Base-by-base conservation (phyloP, 352 stramenopile genomes). In the Phytophthora gonapodyides region DNA sequence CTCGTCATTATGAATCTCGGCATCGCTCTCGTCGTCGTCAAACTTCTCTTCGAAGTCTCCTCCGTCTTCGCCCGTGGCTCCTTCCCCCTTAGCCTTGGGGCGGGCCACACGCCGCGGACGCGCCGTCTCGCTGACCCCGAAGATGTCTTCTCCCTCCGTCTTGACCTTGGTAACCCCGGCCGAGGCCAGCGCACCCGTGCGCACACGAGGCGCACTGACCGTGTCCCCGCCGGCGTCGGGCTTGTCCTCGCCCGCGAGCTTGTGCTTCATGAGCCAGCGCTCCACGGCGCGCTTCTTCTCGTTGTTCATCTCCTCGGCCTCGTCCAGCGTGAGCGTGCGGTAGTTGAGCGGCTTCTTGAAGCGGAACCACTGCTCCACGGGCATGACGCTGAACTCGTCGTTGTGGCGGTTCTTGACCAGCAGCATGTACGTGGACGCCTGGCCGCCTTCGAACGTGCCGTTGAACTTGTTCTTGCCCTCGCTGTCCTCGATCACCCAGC, bases 341-440 rank as follows among this genome's bases (percentile, higher is more conserved):
- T 93, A 95, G 67, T 70, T 87, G 0, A 95, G 65, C 21, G 86
- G 86, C 69, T 95, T 95, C 73, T 95, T 95, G 69, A 95, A 95
- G 42, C 86, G 84, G 65, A 95, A 95, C 86, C 86, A 95, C 55
- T 95, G 84, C 67, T 95, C 86, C 50, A 95, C 79, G 9, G 86
- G 82, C 54, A 95, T 91, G 38, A 93, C 81, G 51, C 81, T 91
- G 62, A 95, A 95, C 69, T 95, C 86, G 67, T 93, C 83, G 52
- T 91, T 93, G 73, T 92, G 82, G 34, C 82, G 86, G 60, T 91
- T 92, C 73, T 93, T 92, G 33, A 93, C 78, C 71, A 95, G 75
- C 44, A 94, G 68, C 74, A 91, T 92, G 69, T 95, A 95, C 70
- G 83, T 91, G 40, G 84, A 93, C 56, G 76, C 76, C 65, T 93